A percentile compares a stretch with the other conserved stretches of the same genome.
Conservation (phyloP, 2,329 filamentous ascomycete species). For the Dactylellina parvicollis region DNA sequence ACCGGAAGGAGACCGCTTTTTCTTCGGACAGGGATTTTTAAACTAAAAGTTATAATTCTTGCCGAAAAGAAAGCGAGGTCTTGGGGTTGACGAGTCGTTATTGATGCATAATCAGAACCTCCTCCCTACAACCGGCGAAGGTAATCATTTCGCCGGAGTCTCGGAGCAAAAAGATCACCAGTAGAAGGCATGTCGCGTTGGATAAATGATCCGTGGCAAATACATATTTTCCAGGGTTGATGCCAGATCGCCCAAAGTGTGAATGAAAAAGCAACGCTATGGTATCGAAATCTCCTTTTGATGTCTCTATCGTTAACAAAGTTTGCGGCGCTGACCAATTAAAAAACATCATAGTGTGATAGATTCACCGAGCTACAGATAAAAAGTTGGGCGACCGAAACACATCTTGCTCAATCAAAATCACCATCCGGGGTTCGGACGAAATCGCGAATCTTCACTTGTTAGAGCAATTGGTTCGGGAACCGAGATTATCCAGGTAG, state of each 20-base stretch:
- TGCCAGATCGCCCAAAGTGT: slow-evolving; percentile 28
- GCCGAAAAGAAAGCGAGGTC: slow-evolving; percentile 45
- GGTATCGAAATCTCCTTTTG: slow-evolving; percentile 10
- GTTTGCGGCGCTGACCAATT: slow-evolving; percentile 11
- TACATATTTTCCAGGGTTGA: slow-evolving; percentile 16
- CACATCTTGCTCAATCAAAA: slow-evolving; percentile 4
- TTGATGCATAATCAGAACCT: slow-evolving; percentile 24
- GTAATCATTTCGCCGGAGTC: slow-evolving; percentile 49
- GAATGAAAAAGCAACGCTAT: slow-evolving; percentile 16
- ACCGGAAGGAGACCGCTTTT: slow-evolving; percentile 39
- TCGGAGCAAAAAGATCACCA: slow-evolving; percentile 31
- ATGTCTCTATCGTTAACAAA: slow-evolving; percentile 5
- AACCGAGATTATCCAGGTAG: slow-evolving; percentile 30
- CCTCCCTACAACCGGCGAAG: slow-evolving; percentile 21
- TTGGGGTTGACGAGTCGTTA: slow-evolving; percentile 25
- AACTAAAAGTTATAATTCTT: slow-evolving; percentile 51
- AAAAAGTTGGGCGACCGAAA: slow-evolving; percentile 10
- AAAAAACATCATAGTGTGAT: slow-evolving; percentile 21
- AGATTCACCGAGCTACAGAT: slow-evolving; percentile 20
- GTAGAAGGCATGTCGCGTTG: slow-evolving; percentile 37
- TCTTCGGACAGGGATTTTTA: slow-evolving; percentile 45
- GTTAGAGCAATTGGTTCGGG: slow-evolving; percentile 17
- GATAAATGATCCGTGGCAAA: slow-evolving; percentile 49
- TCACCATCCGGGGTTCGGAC: slow-evolving; percentile 25
- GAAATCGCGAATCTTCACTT: slow-evolving; percentile 17